Base-by-base conservation (phyloP, 2,329 filamentous ascomycete species). In the Fusarium sp. region DNA sequence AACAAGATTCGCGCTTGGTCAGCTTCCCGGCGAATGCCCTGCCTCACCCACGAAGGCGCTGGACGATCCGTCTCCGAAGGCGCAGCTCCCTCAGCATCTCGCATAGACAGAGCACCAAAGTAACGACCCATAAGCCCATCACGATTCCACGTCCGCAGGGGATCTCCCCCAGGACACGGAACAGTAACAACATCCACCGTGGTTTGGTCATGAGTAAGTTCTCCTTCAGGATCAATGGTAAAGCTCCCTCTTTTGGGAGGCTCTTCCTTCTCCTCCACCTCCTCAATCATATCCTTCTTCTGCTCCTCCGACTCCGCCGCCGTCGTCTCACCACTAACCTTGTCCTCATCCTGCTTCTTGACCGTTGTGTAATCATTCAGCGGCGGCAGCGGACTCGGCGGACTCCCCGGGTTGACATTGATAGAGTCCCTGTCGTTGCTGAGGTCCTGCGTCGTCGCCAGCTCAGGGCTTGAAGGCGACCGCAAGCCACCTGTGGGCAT, bases 111-210 rank as follows among this genome's bases (percentile, higher is more conserved):
- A 0, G 78, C 78, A 7, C 82, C 81, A 61, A 85, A 86, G 67
- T 85, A 86, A 28, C 81, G 82, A 3, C 84, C 81, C 40, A 82
- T 80, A 1, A 87, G 80, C 1, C 82, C 84, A 52, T 87, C 85
- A 13, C 84, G 81, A 34, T 80, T 84, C 87, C 87, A 89, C 23
- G 85, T 87, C 27, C 84, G 81, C n/a, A 87, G 75, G 1, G 86
- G 80, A 40, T 87, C 83, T 0, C 84, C 86, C 0, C 86, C 87
- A 0, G 86, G 83, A 65, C 87, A 89, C 0, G 87, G 85, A 7
- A 89, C 83, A 7, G 86, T 82, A 40, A 89, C 80, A 44, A 89
- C 79, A 58, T 89, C 87, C 48, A 87, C 86, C 4, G 79, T 82
- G 1, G 87, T 89, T 70, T 87, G 82, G 62, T 89, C 87, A 68